phyloP scores from a whole-genome alignment of 306 rosid genomes.

The Quillaja saponaria region DNA sequence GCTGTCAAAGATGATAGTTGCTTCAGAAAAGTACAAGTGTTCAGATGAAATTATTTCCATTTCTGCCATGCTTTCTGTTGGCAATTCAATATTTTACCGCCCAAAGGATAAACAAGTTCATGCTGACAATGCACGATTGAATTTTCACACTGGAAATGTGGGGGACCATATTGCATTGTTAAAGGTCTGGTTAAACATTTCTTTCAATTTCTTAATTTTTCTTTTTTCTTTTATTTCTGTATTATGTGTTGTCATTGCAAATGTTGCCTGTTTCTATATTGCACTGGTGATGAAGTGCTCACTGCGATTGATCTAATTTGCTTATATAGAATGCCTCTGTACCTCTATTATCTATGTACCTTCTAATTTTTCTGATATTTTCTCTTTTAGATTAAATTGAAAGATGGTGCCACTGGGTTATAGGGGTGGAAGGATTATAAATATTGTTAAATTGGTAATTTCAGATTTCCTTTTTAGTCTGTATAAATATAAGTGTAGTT shows the following conservation, averaged over 20 bases:
- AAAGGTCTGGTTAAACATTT: slow-evolving; percentile 49
- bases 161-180: slow-evolving; percentile 92
- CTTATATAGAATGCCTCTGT: slow-evolving; percentile 17
- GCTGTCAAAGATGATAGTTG: slow-evolving; percentile 90
- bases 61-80: slow-evolving; percentile 91
- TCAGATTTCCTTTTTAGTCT: too few relatives aligned
- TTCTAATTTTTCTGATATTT: slow-evolving; percentile 5
- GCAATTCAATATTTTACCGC: slow-evolving; percentile 93
- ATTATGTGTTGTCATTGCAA: slow-evolving; percentile 8
- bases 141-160: slow-evolving; percentile 86
- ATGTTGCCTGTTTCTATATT: slow-evolving; percentile 24
- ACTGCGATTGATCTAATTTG: slow-evolving; percentile 5
- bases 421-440: too few relatives aligned
- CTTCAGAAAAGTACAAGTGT: slow-evolving; percentile 83
- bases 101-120: slow-evolving; percentile 99
- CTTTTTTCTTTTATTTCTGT: slow-evolving; percentile 1
- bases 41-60: slow-evolving; percentile 84
- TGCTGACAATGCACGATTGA: slow-evolving; percentile 89
- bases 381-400: slow-evolving; percentile 13
- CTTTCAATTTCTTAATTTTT: neutral
- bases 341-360: slow-evolving; percentile 8
- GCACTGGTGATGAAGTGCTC: slow-evolving; percentile 16
- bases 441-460: too few relatives aligned
- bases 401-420: neutral
- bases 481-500: too few relatives aligned